phyloP scores from a whole-genome alignment of 306 rosid species.

The Lathyrus tuberosus region DNA sequence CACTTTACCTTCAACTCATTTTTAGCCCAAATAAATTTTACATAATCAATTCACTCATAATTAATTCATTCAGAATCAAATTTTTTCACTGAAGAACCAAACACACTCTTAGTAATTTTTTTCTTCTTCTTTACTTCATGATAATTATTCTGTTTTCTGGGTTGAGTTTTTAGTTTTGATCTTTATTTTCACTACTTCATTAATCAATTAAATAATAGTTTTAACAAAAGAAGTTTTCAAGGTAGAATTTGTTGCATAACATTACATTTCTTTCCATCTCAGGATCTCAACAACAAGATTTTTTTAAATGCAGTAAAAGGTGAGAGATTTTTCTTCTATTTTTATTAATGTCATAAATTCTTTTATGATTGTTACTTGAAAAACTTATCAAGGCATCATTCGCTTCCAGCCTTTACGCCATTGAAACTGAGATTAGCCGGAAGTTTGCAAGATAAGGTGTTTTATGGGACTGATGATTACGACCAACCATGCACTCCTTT shows the following conservation, averaged over 20 bases:
- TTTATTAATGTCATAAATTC: conserved; percentile 12
- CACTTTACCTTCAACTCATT: no score
- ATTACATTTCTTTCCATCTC: neutral
- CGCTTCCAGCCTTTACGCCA: conserved; percentile 78
- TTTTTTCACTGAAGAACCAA: no score
- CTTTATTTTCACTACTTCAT: conserved; percentile 7
- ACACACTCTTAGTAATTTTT: no score
- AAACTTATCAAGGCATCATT: conserved; percentile 30
- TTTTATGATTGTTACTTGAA: conserved; percentile 1
- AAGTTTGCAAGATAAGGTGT: conserved; percentile 76
- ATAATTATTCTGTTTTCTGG: conserved; percentile 6
- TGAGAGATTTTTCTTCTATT: conserved; percentile 32
- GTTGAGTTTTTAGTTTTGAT: conserved; percentile 22
- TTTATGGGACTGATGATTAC: conserved; percentile 69
- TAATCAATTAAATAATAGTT: neutral
- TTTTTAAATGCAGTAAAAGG: conserved; percentile 86
- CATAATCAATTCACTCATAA: no score
- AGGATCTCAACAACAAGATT: conserved; percentile 74
- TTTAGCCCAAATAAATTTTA: no score
- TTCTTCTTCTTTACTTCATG: no score
- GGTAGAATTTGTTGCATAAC: neutral
- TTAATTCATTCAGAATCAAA: no score
- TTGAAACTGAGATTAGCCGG: conserved; percentile 94
- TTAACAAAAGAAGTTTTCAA: no score
- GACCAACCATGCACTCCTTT: conserved; percentile 64